A percentile compares a stretch with the other conserved stretches of the same genome.
phyloP scores from a whole-genome alignment of 192 early-diverging fungal species.

The Dimargaris cristalligena region DNA sequence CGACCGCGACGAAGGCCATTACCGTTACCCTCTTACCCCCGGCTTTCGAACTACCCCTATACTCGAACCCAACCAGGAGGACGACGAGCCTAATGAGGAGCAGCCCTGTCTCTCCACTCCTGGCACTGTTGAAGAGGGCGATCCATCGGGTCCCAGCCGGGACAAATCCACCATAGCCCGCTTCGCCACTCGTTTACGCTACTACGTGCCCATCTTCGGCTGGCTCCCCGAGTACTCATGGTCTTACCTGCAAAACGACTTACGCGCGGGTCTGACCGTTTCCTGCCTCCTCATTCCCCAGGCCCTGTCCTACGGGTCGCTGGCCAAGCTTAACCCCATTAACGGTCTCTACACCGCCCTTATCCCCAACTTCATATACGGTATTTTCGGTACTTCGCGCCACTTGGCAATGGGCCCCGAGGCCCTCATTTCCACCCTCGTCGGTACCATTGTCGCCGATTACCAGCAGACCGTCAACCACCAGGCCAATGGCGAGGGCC shows the following conservation, averaged over 20 bases:
- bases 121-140: neutral
- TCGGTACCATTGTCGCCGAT: slow-evolving; percentile 45
- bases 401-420: slow-evolving; percentile 93
- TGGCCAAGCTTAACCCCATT: slow-evolving; percentile 71
- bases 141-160: too few relatives aligned
- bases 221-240: slow-evolving; percentile 78
- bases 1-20: neutral
- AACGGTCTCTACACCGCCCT: slow-evolving; percentile 83
- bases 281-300: slow-evolving; percentile 59
- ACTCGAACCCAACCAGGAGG: neutral
- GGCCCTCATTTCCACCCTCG: slow-evolving; percentile 76
- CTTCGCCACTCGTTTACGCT: slow-evolving; percentile 51
- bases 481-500: slow-evolving; percentile 25
- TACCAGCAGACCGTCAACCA: slow-evolving; percentile 36
- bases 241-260: slow-evolving; percentile 45
- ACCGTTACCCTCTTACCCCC: slow-evolving; percentile 6
- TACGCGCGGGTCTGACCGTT: slow-evolving; percentile 74
- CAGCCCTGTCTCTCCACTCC: too few relatives aligned
- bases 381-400: slow-evolving; percentile 81
- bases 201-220: slow-evolving; percentile 85
- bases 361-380: slow-evolving; percentile 69
- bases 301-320: slow-evolving; percentile 74
- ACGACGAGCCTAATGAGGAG: neutral
- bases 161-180: slow-evolving; percentile 14
- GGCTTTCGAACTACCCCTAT: neutral